These are phyloP conservation scores for Annona squamosa DNA, from an alignment of 164 flowering plant species.

Conservation along the genomic window DNA sequence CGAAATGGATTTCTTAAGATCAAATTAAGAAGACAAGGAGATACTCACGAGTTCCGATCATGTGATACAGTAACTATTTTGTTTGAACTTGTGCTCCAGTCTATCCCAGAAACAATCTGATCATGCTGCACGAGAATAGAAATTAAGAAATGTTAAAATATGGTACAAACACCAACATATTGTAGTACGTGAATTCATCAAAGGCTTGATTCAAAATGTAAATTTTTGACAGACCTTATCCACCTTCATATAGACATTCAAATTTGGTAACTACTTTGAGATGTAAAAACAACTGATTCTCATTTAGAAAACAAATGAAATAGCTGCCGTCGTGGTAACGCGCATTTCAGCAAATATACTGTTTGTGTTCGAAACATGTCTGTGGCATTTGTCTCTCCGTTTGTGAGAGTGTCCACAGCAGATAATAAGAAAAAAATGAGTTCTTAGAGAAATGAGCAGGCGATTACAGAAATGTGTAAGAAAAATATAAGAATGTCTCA, in stretches of 20 bases:
- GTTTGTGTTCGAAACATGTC: too few relatives aligned
- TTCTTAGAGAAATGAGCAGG: too few relatives aligned
- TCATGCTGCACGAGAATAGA: slow-evolving; percentile 64
- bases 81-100: slow-evolving; percentile 83
- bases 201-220: neutral
- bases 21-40: slow-evolving; percentile 1
- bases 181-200: neutral
- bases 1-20: neutral
- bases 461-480: too few relatives aligned
- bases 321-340: too few relatives aligned
- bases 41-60: slow-evolving; percentile 95
- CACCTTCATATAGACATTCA: neutral
- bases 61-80: slow-evolving; percentile 96
- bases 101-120: slow-evolving; percentile 91
- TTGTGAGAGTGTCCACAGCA: too few relatives aligned
- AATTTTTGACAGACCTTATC: neutral
- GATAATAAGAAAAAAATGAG: too few relatives aligned
- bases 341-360: too few relatives aligned
- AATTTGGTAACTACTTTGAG: neutral
- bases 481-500: too few relatives aligned
- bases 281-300: too few relatives aligned
- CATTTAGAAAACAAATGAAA: neutral
- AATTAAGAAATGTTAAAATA: slow-evolving; percentile 3
- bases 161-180: neutral
- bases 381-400: too few relatives aligned